Percentiles rank a stretch among this genome's conserved stretches.
phyloP scores from a whole-genome alignment of 2,329 filamentous ascomycete species.

The Diplodia seriata region DNA sequence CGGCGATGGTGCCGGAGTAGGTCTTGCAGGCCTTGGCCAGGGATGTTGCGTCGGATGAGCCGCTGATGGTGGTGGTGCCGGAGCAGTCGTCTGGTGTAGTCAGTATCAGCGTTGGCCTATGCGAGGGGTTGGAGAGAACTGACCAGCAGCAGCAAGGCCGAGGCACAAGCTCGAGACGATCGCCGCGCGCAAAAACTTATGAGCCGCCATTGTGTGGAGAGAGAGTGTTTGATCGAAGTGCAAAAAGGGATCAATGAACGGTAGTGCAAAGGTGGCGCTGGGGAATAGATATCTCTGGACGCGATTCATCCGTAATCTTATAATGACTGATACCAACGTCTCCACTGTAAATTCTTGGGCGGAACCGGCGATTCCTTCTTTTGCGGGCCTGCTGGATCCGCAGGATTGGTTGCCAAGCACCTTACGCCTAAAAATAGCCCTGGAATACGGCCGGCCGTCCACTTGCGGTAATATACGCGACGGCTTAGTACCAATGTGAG shows the following conservation, averaged over 20 bases:
- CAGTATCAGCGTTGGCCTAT: not conserved
- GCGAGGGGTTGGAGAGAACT: not conserved
- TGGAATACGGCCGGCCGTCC: slow-evolving; percentile 1
- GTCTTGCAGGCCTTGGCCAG: slow-evolving; percentile 16
- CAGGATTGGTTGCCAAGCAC: slow-evolving; percentile 20
- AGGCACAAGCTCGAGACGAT: slow-evolving; percentile 15
- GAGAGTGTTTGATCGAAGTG: not conserved
- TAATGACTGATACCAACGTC: slow-evolving; percentile 17
- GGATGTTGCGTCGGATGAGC: slow-evolving; percentile 11
- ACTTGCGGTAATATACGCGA: not conserved
- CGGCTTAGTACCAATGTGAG: too few species aligned
- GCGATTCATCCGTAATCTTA: slow-evolving; percentile 13
- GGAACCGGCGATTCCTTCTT: not conserved
- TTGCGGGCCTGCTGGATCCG: not conserved
- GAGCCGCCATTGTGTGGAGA: slow-evolving; percentile 7
- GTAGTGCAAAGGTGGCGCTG: slow-evolving; percentile 5
- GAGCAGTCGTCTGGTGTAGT: slow-evolving; percentile 15
- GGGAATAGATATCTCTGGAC: not conserved
- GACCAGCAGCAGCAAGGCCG: slow-evolving; percentile 17
- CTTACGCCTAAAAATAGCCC: slow-evolving; percentile 5
- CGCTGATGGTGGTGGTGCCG: slow-evolving; percentile 15
- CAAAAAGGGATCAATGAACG: slow-evolving; percentile 1
- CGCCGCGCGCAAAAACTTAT: slow-evolving; percentile 3
- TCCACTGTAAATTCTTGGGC: slow-evolving; percentile 15
- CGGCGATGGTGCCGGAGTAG: slow-evolving; percentile 14